Percentiles rank a stretch among this genome's conserved stretches.
These are phyloP conservation scores for Carex myosuroides DNA, from an alignment of 176 grass and related monocot genomes.

Conservation along the genomic window DNA sequence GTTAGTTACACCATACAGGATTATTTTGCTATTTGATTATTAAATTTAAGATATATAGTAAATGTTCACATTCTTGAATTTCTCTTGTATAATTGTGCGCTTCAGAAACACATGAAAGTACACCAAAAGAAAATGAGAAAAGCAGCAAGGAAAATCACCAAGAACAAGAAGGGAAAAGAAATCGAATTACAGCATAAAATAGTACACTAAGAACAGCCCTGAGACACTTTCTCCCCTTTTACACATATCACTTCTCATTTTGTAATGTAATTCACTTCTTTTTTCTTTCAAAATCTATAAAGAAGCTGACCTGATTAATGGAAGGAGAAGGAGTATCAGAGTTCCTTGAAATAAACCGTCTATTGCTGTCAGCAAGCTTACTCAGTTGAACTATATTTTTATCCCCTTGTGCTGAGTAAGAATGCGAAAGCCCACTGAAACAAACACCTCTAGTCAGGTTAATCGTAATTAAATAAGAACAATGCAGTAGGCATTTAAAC, in stretches of 20 bases:
- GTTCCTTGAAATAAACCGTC: conserved; percentile 54
- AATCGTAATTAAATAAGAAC: background rate
- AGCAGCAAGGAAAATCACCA: background rate
- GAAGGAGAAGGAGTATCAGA: conserved; percentile 38
- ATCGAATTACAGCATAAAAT: background rate
- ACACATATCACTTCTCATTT: background rate
- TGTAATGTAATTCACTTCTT: background rate
- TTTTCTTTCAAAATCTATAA: background rate
- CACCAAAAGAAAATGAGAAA: background rate
- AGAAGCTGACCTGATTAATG: conserved; percentile 53
- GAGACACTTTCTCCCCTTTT: background rate
- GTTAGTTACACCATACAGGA: background rate
- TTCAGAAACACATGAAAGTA: background rate
- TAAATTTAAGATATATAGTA: background rate
- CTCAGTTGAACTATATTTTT: conserved; percentile 80
- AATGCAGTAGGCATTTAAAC: background rate
- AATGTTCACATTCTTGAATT: background rate
- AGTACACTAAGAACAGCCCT: background rate
- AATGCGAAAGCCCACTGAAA: conserved; percentile 83
- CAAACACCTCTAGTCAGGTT: conserved; percentile 24
- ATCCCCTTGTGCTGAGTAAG: conserved; percentile 77
- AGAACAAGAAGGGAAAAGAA: background rate
- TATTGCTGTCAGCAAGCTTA: conserved; percentile 64
- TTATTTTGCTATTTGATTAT: background rate
- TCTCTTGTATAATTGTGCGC: background rate